Percentiles rank a stretch among this genome's conserved stretches.
phyloP scores from a whole-genome alignment of 352 stramenopile species.

The Nothophytophthora sp. region DNA sequence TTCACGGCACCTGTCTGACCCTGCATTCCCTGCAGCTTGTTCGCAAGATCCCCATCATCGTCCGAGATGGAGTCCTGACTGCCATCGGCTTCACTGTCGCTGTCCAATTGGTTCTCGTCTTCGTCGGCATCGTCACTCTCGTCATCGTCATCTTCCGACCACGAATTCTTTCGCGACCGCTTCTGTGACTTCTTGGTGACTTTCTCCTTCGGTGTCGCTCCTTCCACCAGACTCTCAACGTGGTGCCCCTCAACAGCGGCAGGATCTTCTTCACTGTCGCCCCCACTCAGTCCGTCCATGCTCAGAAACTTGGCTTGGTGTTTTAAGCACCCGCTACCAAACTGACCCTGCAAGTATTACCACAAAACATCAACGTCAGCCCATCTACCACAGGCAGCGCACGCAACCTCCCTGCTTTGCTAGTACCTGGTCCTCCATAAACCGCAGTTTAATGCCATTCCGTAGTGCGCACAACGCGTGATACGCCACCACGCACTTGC shows the following conservation, averaged over 20 bases:
- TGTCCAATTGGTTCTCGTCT: constrained; percentile 36
- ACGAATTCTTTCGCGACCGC: constrained; percentile 20
- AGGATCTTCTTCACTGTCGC: constrained; percentile 11
- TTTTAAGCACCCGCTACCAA: constrained; percentile 63
- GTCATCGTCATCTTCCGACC: constrained; percentile 29
- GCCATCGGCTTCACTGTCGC: constrained; percentile 37
- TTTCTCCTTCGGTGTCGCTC: background rate
- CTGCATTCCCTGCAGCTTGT: constrained; percentile 4
- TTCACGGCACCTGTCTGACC: constrained; percentile 17
- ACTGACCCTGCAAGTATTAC: constrained; percentile 38
- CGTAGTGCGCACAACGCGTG: constrained; percentile 68
- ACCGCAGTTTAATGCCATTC: constrained; percentile 61
- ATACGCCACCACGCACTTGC: constrained; percentile 76
- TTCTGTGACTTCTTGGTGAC: constrained; percentile 17
- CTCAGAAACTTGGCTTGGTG: constrained; percentile 60
- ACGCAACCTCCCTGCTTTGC: background rate
- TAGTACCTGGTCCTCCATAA: constrained; percentile 56
- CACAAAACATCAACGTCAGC: background rate
- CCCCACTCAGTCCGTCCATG: constrained; percentile 17
- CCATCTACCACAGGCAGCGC: background rate
- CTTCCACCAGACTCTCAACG: constrained; percentile 4
- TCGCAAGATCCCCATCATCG: constrained; percentile 4
- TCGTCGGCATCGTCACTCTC: constrained; percentile 24
- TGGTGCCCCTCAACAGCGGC: constrained; percentile 12
- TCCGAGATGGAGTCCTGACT: constrained; percentile 27